Base-by-base conservation (phyloP, 129 eudicot genomes). In the Lactuca sativa region DNA sequence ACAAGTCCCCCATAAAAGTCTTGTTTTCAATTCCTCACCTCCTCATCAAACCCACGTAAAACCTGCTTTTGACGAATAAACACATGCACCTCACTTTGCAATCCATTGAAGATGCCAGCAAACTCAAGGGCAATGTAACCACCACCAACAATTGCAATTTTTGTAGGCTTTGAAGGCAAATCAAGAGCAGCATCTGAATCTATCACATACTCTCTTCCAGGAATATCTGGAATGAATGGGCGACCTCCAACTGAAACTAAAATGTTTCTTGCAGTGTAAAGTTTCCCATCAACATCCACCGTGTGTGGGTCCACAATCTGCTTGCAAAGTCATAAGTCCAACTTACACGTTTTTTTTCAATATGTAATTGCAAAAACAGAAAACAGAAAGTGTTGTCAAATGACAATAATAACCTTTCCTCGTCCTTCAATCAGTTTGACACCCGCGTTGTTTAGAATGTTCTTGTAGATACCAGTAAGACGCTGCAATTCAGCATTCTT, bases 151-250 rank as follows among this genome's bases (percentile, higher is more conserved):
- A 95, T 95, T 33, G 99, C 99, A 78, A 95, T 95, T 85, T 90
- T 95, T 54, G 74, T 76, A 51, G 99, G 99, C 62, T 81, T 86
- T 60, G 90, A 81, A 52, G 97, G 91, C 72, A 95, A 85, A 84
- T 95, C 99, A 60, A 95, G 97, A 59, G 99, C 97, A 6, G 83
- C 93, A 74, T 95, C 99, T 51, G 99, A 95, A 86, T 90, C 96
- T 77, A 95, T 90, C 18, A 83, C 97, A 66, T 90, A 69, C 65
- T 95, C 97, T 38, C 81, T 83, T 64, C 99, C 99, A 62, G 99
- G 95, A 72, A 95, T 90, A 53, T 95, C 99, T 11, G 99, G 99
- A 78, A 95, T 84, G 61, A 76, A 95, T 17, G 99, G 99, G 18
- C 99, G 93, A 36, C 97, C 99, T 21, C 99, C 99, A 47, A 95